Conservation (phyloP, 306 rosid species). For the Cicer chorassanicum region DNA sequence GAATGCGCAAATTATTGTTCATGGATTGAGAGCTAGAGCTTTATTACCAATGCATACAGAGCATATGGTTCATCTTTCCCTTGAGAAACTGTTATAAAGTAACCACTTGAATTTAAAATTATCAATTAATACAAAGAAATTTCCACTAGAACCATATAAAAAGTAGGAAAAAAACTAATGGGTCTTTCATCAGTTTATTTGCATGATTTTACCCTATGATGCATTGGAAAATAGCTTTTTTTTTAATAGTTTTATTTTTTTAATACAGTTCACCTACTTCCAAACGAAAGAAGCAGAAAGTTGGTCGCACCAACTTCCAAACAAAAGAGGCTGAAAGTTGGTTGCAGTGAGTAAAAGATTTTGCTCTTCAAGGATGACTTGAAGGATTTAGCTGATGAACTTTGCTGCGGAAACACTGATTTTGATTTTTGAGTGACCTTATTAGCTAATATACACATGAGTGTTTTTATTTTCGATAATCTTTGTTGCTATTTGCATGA, state of each 20-base stretch:
- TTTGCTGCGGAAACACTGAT: too few species aligned
- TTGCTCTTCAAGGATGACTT: background rate
- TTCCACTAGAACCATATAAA: slow-evolving; percentile 5
- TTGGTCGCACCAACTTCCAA: background rate
- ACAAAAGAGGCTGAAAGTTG: slow-evolving; percentile 5
- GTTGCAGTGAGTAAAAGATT: background rate
- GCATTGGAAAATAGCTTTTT: too few species aligned
- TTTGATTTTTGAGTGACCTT: too few species aligned
- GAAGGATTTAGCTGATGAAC: background rate
- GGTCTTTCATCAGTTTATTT: background rate
- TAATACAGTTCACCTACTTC: background rate
- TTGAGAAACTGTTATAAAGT: background rate
- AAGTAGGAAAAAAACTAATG: background rate
- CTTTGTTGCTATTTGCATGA: background rate
- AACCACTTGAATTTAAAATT: too few species aligned
- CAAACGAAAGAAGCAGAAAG: slow-evolving; percentile 14
- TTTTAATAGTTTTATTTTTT: background rate
- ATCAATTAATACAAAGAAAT: too few species aligned
- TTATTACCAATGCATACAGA: slow-evolving; percentile 1
- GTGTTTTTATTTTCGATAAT: background rate
- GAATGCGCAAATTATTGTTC: slow-evolving; percentile 3
- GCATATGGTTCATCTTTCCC: background rate
- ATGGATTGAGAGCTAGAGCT: background rate
- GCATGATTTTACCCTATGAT: background rate
- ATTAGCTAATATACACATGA: too few species aligned